phyloP scores from a whole-genome alignment of 768 basidiomycete genomes.

The Boletellus emodensis region DNA sequence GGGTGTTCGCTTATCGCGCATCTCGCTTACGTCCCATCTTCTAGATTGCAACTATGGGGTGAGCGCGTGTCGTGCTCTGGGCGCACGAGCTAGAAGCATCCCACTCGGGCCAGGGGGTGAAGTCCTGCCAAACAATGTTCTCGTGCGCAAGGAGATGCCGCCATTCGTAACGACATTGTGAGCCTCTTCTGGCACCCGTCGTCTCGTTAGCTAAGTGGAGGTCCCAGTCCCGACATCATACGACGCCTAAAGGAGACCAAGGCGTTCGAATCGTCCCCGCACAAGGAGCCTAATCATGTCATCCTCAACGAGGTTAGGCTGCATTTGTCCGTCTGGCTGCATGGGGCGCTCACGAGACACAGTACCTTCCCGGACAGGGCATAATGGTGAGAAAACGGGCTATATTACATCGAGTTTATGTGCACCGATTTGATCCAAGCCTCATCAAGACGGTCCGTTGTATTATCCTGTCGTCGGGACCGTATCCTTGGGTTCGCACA shows the following conservation, averaged over 20 bases:
- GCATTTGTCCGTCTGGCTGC: not conserved
- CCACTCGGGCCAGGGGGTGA: slow-evolving; percentile 57
- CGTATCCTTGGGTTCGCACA: slow-evolving; percentile 81
- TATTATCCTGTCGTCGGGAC: slow-evolving; percentile 89
- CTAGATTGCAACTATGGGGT: slow-evolving; percentile 78
- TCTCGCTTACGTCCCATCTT: not conserved
- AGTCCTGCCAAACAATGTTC: slow-evolving; percentile 59
- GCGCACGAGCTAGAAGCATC: slow-evolving; percentile 1
- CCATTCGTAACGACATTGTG: slow-evolving; percentile 66
- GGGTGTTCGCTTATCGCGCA: slow-evolving; percentile 1
- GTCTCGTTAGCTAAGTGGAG: slow-evolving; percentile 5
- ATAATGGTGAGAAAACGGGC: slow-evolving; percentile 65
- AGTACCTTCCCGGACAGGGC: slow-evolving; percentile 88
- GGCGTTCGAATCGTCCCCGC: slow-evolving; percentile 59
- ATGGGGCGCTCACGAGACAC: slow-evolving; percentile 14
- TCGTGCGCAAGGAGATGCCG: slow-evolving; percentile 70
- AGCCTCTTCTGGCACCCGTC: slow-evolving; percentile 21
- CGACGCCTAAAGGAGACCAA: slow-evolving; percentile 62
- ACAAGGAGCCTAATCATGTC: slow-evolving; percentile 78
- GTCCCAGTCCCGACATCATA: slow-evolving; percentile 62
- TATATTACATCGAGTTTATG: slow-evolving; percentile 5
- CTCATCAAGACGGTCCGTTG: slow-evolving; percentile 88
- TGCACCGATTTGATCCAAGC: slow-evolving; percentile 41
- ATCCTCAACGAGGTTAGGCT: slow-evolving; percentile 75
- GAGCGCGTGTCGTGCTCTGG: slow-evolving; percentile 12